Evolutionary conservation across 139 green algal species (phyloP), one percentile per base, ranked within the genome.

Genomic region (Deuterostichococcus epilithicus): DNA sequence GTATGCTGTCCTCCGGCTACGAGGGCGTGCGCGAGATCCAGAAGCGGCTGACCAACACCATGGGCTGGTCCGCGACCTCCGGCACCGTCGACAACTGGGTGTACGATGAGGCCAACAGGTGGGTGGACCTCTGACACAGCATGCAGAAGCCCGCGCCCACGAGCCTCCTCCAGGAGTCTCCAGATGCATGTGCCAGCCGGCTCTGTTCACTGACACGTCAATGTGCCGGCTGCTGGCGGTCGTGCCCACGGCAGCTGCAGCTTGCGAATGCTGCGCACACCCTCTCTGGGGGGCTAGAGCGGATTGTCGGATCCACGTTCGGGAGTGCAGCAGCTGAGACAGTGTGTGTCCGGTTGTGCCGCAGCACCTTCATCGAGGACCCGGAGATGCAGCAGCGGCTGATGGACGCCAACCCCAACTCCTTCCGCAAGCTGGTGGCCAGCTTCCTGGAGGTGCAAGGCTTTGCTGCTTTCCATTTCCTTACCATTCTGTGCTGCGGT

Each of bases 31-130:
- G 96, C 30, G 96, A 99, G 91, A 99, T 99, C 83, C 96, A 99
- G 93, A 99, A 99, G 92, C 92, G 96, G 70, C 86, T 99, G 60
- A 99, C 94, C 83, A 99, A 99, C 91, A 99, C 96, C 70, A 94
- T 99, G 90, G 96, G 96, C 80, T 99, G 96, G 96, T 95, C 87
- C 22, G 96, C 96, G 52, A 99, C 96, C 34, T 88, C 81, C 0
- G 93, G 93, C 76, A 86, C 89, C 85, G 86, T 92, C 3, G 96
- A 99, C 91, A 99, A 99, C 90, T 99, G 94, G 94, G 95, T 99
- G 73, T 99, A 99, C 72, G 96, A 99, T 70, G 96, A 99, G 86
- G 95, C 94, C 75, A 98, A 58, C 35, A 73, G 32, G 8, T 73
- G 66, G 6, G 33, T 23, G 67, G 18, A 45, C 30, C 26, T 34